phyloP scores from a whole-genome alignment of 2,329 filamentous ascomycete genomes.

The Fusarium udum region DNA sequence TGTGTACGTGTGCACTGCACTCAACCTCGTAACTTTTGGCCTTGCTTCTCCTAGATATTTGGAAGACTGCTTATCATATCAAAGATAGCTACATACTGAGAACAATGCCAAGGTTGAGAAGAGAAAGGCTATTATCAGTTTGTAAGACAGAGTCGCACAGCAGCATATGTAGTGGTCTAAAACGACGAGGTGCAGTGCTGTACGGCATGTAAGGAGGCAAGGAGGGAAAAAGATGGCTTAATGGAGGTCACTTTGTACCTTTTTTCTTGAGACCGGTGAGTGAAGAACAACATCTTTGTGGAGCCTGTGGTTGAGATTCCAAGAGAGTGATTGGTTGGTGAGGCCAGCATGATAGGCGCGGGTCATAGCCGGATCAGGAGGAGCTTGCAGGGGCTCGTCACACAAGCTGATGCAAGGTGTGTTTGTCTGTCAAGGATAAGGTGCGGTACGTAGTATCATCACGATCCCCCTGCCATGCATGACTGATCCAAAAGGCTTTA shows the following conservation, averaged over 20 bases:
- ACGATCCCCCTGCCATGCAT: conserved; percentile 36
- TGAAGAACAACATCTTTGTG: conserved; percentile 13
- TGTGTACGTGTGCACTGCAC: background rate
- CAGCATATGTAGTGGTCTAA: conserved; percentile 16
- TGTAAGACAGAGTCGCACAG: conserved; percentile 7
- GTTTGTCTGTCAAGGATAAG: conserved; percentile 2
- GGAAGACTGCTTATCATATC: background rate
- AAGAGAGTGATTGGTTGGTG: conserved; percentile 26
- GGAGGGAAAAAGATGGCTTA: no score
- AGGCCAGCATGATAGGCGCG: conserved; percentile 31
- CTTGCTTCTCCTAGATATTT: background rate
- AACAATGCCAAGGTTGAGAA: background rate
- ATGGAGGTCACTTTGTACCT: conserved; percentile 26
- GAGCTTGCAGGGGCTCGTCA: conserved; percentile 6
- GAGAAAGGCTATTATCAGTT: background rate
- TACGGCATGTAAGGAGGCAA: conserved; percentile 21
- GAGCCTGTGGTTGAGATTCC: conserved; percentile 26
- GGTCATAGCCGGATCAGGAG: conserved; percentile 21
- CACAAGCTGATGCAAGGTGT: conserved; percentile 13
- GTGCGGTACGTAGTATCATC: conserved; percentile 15
- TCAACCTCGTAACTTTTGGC: background rate
- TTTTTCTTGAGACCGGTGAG: conserved; percentile 41
- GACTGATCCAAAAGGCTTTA: conserved; percentile 30
- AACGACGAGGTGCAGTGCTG: conserved; percentile 27
- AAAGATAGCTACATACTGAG: background rate